Conservation (phyloP, 2,329 filamentous ascomycete genomes). For the Rhynchosporium agropyri region DNA sequence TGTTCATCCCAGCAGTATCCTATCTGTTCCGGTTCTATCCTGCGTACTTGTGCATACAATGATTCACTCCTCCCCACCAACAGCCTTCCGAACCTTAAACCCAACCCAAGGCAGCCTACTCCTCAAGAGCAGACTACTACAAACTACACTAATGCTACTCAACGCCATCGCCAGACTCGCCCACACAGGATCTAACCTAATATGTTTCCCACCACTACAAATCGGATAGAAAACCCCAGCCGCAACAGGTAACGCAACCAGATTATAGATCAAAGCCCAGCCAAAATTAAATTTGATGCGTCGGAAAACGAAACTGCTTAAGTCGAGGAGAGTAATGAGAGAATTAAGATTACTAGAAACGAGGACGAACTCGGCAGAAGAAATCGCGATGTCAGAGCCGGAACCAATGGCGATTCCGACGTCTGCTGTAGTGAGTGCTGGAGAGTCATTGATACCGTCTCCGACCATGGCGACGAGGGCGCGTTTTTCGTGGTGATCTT, state of each 20-base stretch:
- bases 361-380: conserved; percentile 79
- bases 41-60: too few relatives aligned
- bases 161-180: conserved; percentile 89
- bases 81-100: conserved; percentile 36
- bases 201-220: conserved; percentile 53
- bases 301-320: conserved; percentile 63
- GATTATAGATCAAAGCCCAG: conserved; percentile 69
- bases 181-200: conserved; percentile 78
- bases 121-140: conserved; percentile 74
- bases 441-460: conserved; percentile 85
- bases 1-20: too few relatives aligned
- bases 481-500: conserved; percentile 42
- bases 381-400: conserved; percentile 81
- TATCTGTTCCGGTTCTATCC: too few relatives aligned
- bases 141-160: conserved; percentile 86
- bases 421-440: conserved; percentile 77
- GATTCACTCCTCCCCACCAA: conserved; percentile 5
- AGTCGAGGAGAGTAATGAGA: conserved; percentile 60
- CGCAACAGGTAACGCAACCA: conserved; percentile 65
- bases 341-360: conserved; percentile 62
- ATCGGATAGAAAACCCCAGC: conserved; percentile 67
- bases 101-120: conserved; percentile 43
- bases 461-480: conserved; percentile 80
- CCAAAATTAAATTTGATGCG: conserved; percentile 69
- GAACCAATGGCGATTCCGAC: conserved; percentile 81